Evolutionary conservation across 352 stramenopile genomes (phyloP), one percentile per base, ranked within the genome.

Genomic region (Pythium grandisporangium): DNA sequence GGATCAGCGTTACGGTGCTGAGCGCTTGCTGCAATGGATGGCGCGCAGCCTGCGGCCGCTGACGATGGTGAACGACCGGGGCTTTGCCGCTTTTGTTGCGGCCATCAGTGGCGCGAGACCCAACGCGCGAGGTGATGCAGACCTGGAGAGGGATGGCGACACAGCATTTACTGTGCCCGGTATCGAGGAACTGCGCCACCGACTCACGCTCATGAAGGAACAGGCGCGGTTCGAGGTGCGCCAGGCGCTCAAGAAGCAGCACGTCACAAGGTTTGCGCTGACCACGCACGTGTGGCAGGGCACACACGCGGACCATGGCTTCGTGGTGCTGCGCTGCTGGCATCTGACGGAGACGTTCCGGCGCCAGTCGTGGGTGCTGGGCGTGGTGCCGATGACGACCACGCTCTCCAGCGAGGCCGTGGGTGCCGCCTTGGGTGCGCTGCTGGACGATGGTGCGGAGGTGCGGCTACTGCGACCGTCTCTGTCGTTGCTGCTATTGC

Each of bases 1-100:
- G 20, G 62, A 64, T 17, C 40, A 60, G 36, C 64, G 61, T 22
- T 45, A 65, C 10, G 61, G 53, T 4, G 43, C 27, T 3, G 65
- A 76, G 34, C 37, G 64, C 36, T 46, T 76, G 6, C 19, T 73
- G 26, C 56, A 57, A 25, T 76, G 65, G 65, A 37, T 76, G 30
- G 54, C 55, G n/a, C 22, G 45, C n/a, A 56, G 45, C 21, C 42
- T 70, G 37, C 58, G 65, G 5, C 45, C 65, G 14, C 50, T 71
- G 10, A 52, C 55, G 10, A 41, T 66, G 22, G 58, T 61, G 0
- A 37, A 68, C 5, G 65, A 77, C 13, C 40, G 44, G 0, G 61
- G 58, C 7, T 61, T 77, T 24, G 44, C 34, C 11, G 53, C 45
- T 2, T 68, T 72, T 25, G 46, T 57, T 7, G 46, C 51, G 17